Evolutionary conservation across 1,284 basidiomycete genomes (phyloP).

Genomic region (Irpex rosettiformis): DNA sequence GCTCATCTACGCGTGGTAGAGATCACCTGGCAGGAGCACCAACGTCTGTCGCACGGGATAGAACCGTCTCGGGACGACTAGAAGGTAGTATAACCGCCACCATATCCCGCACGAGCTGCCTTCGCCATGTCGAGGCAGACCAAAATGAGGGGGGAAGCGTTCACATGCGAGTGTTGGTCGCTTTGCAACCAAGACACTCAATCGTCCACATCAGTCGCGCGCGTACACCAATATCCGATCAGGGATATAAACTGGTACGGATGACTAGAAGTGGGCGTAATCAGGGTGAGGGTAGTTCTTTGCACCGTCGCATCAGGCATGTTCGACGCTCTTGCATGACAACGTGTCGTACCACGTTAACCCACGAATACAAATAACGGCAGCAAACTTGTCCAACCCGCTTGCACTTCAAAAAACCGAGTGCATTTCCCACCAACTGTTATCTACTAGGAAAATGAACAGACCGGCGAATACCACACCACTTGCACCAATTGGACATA

Average conservation of each 20-base stretch:
- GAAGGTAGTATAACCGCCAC: not conserved
- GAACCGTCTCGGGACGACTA: not conserved
- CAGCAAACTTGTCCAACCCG: not conserved
- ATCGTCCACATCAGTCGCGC: not conserved
- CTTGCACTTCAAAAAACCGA: not conserved
- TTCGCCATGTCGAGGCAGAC: not conserved
- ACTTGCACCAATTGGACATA: not conserved
- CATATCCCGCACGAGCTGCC: not conserved
- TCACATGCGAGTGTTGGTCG: not conserved
- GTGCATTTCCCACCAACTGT: too few relatives aligned
- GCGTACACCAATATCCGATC: not conserved
- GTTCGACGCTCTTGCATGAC: not conserved
- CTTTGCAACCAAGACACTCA: not conserved
- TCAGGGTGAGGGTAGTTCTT: not conserved
- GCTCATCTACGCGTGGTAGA: not conserved
- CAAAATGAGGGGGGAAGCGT: not conserved
- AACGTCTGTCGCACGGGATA: not conserved
- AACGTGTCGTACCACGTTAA: not conserved
- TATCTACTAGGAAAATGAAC: not conserved
- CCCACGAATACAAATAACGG: not conserved
- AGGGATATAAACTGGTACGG: not conserved
- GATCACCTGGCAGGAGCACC: not conserved
- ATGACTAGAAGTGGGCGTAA: not conserved
- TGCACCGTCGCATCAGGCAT: not conserved
- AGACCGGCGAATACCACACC: not conserved